A percentile compares a stretch with the other conserved stretches of the same genome.
Conservation (phyloP, 352 stramenopile species). For the Phytophthora meadii region DNA sequence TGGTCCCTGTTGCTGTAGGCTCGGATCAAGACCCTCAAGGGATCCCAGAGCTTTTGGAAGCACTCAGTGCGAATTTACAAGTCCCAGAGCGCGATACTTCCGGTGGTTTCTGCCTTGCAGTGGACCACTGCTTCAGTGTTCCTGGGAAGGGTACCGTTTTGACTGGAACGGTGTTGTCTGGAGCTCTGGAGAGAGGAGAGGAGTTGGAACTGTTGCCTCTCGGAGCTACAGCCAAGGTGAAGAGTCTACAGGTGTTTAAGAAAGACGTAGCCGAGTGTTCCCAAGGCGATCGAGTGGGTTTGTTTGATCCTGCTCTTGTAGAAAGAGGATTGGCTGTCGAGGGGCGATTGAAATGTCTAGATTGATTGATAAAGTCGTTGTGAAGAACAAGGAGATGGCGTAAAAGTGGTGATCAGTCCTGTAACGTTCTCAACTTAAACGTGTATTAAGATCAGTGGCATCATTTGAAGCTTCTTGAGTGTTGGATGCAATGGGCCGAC, state of each 20-base stretch:
- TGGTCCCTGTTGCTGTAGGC: conserved; percentile 87
- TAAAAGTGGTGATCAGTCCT: too few species aligned
- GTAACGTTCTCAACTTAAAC: too few species aligned
- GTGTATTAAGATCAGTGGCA: too few species aligned
- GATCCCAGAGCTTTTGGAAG: conserved; percentile 52
- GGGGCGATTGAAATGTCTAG: too few species aligned
- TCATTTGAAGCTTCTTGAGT: too few species aligned
- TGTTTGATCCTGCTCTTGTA: conserved; percentile 78
- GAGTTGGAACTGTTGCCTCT: conserved; percentile 93
- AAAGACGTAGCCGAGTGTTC: conserved; percentile 73
- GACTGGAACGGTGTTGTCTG: conserved; percentile 94
- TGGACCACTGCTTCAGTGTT: conserved; percentile 99
- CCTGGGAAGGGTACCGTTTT: conserved; percentile 98
- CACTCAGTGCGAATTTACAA: conserved; percentile 44
- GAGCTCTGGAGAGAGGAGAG: conserved; percentile 89
- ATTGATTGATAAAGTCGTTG: too few species aligned
- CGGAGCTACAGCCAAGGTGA: conserved; percentile 93
- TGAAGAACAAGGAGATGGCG: too few species aligned
- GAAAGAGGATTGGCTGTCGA: too few species aligned
- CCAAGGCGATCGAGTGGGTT: conserved; percentile 96
- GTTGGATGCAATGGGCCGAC: too few species aligned
- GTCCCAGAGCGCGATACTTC: conserved; percentile 47
- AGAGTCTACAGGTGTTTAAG: conserved; percentile 99
- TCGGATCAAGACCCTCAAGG: conserved; percentile 51
- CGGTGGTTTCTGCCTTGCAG: conserved; percentile 91